phyloP scores from a whole-genome alignment of 164 flowering plant genomes.

The Chimonanthus praecox region DNA sequence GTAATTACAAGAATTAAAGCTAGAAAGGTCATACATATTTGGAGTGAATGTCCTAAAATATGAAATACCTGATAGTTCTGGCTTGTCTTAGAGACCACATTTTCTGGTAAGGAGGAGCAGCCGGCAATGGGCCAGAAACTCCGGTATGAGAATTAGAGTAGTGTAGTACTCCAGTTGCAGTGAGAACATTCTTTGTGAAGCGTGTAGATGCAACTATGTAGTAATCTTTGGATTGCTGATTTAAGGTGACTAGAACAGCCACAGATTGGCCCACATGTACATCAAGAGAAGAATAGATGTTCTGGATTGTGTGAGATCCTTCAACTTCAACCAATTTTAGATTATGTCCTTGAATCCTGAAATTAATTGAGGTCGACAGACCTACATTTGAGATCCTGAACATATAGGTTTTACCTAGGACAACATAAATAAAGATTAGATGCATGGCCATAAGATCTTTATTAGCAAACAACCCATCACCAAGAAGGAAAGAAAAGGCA shows the following conservation, averaged over 20 bases:
- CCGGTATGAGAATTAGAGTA: conserved; percentile 25
- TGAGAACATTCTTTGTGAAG: conserved; percentile 28
- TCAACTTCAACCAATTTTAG: conserved; percentile 44
- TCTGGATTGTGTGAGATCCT: conserved; percentile 50
- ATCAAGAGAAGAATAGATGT: conserved; percentile 39
- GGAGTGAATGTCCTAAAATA: not conserved
- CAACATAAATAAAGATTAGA: not conserved
- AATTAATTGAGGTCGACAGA: conserved; percentile 37
- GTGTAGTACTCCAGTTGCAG: conserved; percentile 32
- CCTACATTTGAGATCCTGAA: conserved; percentile 50
- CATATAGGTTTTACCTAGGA: conserved; percentile 37
- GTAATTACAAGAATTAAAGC: not conserved
- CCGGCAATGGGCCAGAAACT: conserved; percentile 31
- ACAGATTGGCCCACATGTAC: conserved; percentile 46
- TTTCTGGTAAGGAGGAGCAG: conserved; percentile 27
- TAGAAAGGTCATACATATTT: not conserved
- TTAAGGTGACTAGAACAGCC: conserved; percentile 36
- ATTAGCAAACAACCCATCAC: not conserved
- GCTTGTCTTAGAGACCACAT: conserved; percentile 50
- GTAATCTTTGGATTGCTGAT: conserved; percentile 37
- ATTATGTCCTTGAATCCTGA: conserved; percentile 45
- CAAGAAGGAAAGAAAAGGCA: not conserved
- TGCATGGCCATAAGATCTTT: not conserved
- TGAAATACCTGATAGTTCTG: conserved; percentile 37
- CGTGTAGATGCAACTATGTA: conserved; percentile 50